A percentile compares a stretch with the other conserved stretches of the same genome.
These are phyloP conservation scores for Hanseniaspora singularis DNA, from an alignment of 805 yeast species.

Conservation along the genomic window DNA sequence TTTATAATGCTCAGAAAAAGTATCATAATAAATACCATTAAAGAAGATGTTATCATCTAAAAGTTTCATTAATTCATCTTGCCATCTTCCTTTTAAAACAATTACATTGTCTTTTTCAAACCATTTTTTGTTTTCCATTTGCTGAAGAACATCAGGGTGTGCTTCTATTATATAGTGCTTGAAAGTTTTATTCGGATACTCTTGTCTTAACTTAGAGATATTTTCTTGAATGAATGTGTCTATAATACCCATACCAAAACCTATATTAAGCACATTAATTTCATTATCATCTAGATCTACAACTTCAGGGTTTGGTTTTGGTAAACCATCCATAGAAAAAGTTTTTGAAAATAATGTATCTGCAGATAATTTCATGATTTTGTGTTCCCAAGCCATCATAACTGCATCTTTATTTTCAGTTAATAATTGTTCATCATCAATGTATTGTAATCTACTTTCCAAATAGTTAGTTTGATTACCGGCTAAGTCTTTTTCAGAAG, in stretches of 20 bases:
- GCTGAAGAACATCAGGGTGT: conserved; percentile 75
- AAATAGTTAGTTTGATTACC: conserved; percentile 54
- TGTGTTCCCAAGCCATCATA: conserved; percentile 94
- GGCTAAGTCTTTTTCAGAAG: conserved; percentile 41
- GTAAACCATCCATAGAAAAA: conserved; percentile 18
- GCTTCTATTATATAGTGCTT: conserved; percentile 87
- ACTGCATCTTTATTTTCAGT: conserved; percentile 78
- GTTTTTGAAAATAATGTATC: conserved; percentile 49
- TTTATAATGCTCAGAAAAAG: conserved; percentile 80
- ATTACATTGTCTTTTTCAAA: conserved; percentile 58
- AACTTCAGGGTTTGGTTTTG: conserved; percentile 16
- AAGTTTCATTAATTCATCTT: conserved; percentile 58
- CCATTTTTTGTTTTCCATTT: conserved; percentile 72
- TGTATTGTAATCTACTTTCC: conserved; percentile 52
- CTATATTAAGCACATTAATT: conserved; percentile 61
- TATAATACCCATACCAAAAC: conserved; percentile 95
- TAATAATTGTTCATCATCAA: conserved; percentile 49
- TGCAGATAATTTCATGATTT: conserved; percentile 71
- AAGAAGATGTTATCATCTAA: conserved; percentile 58
- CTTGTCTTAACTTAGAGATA: conserved; percentile 23
- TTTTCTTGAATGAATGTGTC: conserved; percentile 57
- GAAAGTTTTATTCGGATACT: conserved; percentile 34
- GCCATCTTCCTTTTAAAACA: conserved; percentile 85
- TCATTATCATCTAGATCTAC: conserved; percentile 31
- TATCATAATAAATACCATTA: conserved; percentile 88